A percentile compares a stretch with the other conserved stretches of the same genome.
Evolutionary conservation across 805 yeast species (phyloP).

Genomic region (Wickerhamomyces queroliae): DNA sequence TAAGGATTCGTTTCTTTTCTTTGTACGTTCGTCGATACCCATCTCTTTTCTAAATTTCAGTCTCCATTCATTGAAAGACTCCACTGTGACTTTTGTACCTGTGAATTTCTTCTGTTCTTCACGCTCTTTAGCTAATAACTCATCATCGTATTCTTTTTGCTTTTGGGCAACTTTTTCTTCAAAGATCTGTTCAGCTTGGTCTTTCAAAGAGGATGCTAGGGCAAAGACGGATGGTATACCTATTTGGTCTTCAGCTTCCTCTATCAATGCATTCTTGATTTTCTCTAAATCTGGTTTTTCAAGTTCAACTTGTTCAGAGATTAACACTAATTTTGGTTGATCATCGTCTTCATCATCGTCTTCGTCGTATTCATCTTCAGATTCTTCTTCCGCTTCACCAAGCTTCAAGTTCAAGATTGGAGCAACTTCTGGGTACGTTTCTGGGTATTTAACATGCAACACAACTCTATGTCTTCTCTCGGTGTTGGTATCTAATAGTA

Average conservation of each 20-base stretch:
- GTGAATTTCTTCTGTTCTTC: constrained; percentile 85
- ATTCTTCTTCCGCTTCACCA: constrained; percentile 23
- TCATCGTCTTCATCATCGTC: constrained; percentile 42
- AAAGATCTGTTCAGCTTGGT: constrained; percentile 68
- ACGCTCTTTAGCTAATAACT: constrained; percentile 57
- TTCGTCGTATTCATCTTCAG: constrained; percentile 29
- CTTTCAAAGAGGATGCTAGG: constrained; percentile 70
- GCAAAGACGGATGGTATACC: constrained; percentile 94
- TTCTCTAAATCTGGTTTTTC: constrained; percentile 38
- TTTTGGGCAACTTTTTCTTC: constrained; percentile 45
- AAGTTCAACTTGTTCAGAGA: constrained; percentile 56
- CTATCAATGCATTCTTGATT: constrained; percentile 36
- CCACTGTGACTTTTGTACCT: constrained; percentile 86
- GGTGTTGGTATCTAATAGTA: constrained; percentile 65
- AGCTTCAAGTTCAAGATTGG: constrained; percentile 49
- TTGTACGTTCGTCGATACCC: constrained; percentile 57
- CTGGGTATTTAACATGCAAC: constrained; percentile 68
- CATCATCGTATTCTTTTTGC: constrained; percentile 55
- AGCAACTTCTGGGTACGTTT: constrained; percentile 72
- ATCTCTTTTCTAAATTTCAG: constrained; percentile 61
- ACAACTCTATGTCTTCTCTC: constrained; percentile 49
- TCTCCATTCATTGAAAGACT: constrained; percentile 74
- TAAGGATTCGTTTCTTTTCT: constrained; percentile 43
- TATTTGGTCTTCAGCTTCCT: constrained; percentile 68
- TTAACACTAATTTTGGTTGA: constrained; percentile 41